phyloP scores from a whole-genome alignment of 495 filamentous ascomycete genomes.

The Penicillium dipodomyicola region DNA sequence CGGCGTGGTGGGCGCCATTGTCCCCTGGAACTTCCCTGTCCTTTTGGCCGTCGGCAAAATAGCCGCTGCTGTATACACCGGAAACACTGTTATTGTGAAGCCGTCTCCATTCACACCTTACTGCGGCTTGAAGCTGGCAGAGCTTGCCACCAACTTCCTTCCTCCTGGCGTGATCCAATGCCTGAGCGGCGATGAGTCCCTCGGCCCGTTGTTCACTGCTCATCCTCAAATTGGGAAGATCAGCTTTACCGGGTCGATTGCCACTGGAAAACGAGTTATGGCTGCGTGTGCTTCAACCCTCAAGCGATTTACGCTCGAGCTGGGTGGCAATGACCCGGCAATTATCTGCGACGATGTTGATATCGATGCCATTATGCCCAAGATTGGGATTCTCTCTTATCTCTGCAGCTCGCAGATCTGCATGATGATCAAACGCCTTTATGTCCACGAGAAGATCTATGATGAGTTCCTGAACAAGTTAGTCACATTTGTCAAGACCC shows the following conservation, averaged over 20 bases:
- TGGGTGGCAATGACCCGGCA: conserved; percentile 67
- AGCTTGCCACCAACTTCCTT: conserved; percentile 58
- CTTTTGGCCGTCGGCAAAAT: conserved; percentile 58
- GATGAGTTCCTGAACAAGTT: conserved; percentile 56
- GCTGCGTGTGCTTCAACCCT: conserved; percentile 57
- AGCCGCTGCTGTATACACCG: conserved; percentile 54
- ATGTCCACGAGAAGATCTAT: conserved; percentile 68
- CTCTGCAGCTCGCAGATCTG: conserved; percentile 58
- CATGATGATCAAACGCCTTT: conserved; percentile 63
- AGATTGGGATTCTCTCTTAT: conserved; percentile 49
- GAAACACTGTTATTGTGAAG: conserved; percentile 60
- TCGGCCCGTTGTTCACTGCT: conserved; percentile 56
- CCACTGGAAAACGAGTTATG: conserved; percentile 64
- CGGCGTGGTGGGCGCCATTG: conserved; percentile 59
- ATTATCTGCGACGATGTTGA: conserved; percentile 67
- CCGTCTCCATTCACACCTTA: conserved; percentile 68
- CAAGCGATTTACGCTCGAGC: conserved; percentile 58
- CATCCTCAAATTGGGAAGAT: conserved; percentile 67
- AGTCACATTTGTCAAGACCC: conserved; percentile 52
- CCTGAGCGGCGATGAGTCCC: conserved; percentile 62
- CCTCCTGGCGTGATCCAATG: conserved; percentile 67
- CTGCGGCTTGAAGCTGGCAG: conserved; percentile 60
- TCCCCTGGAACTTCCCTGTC: conserved; percentile 62
- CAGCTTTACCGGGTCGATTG: conserved; percentile 64
- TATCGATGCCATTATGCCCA: conserved; percentile 56